Percentiles rank a stretch among this genome's conserved stretches.
These are phyloP conservation scores for Lactuca saligna DNA, from an alignment of 129 eudicot genomes.

Conservation along the genomic window DNA sequence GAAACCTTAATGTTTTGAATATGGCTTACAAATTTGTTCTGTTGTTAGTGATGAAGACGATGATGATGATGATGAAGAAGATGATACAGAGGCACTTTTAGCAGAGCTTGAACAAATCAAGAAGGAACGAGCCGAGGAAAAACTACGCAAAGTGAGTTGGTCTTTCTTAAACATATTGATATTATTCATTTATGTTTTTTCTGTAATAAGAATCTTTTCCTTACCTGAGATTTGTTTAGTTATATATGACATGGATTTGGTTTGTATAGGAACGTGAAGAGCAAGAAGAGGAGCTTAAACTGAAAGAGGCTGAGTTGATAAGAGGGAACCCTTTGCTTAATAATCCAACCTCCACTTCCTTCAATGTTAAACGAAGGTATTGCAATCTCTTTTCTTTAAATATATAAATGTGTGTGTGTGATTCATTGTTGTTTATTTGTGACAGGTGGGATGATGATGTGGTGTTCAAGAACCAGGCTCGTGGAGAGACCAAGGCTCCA, in stretches of 20 bases:
- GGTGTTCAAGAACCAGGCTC: constrained; percentile 47
- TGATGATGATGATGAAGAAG: constrained; percentile 87
- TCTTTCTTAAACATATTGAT: background rate
- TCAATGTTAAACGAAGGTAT: constrained; percentile 84
- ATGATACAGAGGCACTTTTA: constrained; percentile 95
- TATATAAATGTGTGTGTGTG: background rate
- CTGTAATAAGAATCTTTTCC: background rate
- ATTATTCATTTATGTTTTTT: background rate
- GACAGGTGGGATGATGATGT: constrained; percentile 56
- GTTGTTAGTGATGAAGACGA: constrained; percentile 49
- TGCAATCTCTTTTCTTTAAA: too few relatives aligned
- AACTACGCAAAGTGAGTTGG: constrained; percentile 59
- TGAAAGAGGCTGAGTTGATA: constrained; percentile 81
- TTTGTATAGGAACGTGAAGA: constrained; percentile 64
- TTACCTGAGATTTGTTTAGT: background rate
- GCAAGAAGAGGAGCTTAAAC: constrained; percentile 87
- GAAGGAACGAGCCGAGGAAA: constrained; percentile 95
- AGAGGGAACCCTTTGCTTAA: constrained; percentile 91
- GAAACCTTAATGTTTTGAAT: background rate
- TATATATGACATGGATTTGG: background rate
- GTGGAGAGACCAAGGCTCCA: constrained; percentile 40
- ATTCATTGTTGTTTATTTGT: background rate
- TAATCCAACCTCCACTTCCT: constrained; percentile 61
- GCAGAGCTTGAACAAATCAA: constrained; percentile 88
- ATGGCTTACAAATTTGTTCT: constrained; percentile 1